Evolutionary conservation across 129 eudicot genomes (phyloP).

Genomic region (Flaveria sonorensis): DNA sequence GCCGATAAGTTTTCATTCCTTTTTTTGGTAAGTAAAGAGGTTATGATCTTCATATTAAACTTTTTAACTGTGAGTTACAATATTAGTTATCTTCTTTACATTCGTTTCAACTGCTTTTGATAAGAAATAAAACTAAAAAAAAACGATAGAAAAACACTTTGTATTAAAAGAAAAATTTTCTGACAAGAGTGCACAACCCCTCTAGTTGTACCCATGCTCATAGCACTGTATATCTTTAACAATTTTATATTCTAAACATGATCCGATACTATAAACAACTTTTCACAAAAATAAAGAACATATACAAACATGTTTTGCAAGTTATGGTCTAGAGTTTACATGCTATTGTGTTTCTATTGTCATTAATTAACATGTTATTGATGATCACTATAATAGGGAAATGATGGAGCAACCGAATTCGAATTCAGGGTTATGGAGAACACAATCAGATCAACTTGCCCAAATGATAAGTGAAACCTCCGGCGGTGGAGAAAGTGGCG

Average conservation of each 20-base stretch:
- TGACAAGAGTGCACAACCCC: not conserved
- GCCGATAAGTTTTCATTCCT: constrained; percentile 24
- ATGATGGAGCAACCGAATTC: constrained; percentile 51
- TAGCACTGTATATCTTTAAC: not conserved
- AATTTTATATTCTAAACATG: not conserved
- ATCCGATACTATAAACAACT: not conserved
- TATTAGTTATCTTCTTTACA: not conserved
- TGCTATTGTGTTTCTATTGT: not conserved
- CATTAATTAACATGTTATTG: constrained; percentile 1
- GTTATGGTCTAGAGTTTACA: not conserved
- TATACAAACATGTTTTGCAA: not conserved
- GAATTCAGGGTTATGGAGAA: constrained; percentile 51
- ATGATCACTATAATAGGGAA: constrained; percentile 13
- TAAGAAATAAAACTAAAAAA: not conserved
- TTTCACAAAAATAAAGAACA: not conserved
- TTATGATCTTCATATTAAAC: not conserved
- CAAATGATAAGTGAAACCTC: constrained; percentile 35
- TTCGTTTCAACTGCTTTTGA: not conserved
- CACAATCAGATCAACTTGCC: constrained; percentile 76
- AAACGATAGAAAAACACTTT: not conserved
- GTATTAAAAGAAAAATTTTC: too few species aligned
- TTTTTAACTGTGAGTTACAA: not conserved
- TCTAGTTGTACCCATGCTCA: not conserved
- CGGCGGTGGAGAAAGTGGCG: constrained; percentile 29
- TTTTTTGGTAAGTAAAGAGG: constrained; percentile 21